Percentiles rank a stretch among this genome's conserved stretches.
phyloP scores from a whole-genome alignment of 257 asterid genomes.

The Solanum medicagineum region DNA sequence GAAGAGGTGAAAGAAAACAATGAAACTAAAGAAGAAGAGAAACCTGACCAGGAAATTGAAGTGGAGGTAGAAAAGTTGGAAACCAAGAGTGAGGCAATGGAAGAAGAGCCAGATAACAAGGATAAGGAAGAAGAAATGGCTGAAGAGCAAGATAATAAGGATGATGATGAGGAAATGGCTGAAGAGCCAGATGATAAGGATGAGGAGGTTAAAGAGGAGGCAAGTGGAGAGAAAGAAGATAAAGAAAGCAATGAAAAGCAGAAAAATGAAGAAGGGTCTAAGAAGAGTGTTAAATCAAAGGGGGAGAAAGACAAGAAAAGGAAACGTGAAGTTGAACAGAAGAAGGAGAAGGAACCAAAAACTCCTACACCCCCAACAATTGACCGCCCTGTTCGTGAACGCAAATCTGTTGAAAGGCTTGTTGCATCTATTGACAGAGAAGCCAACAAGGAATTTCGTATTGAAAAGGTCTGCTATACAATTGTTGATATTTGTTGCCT shows the following conservation, averaged over 20 bases:
- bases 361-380: constrained; percentile 42
- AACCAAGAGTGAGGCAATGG: background rate
- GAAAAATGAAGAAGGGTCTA: constrained; percentile 24
- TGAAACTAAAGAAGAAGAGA: background rate
- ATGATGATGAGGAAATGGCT: constrained; percentile 12
- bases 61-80: background rate
- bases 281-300: constrained; percentile 46
- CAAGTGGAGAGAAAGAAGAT: constrained; percentile 12
- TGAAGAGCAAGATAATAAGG: background rate
- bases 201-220: constrained; percentile 17
- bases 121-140: background rate
- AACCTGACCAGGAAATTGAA: background rate
- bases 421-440: constrained; percentile 78
- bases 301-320: constrained; percentile 19
- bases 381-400: constrained; percentile 89
- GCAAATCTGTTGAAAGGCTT: constrained; percentile 86
- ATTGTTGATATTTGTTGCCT: background rate
- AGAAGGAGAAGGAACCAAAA: constrained; percentile 38
- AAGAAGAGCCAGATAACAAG: background rate
- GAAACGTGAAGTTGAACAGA: constrained; percentile 26
- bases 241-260: constrained; percentile 25
- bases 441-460: constrained; percentile 39
- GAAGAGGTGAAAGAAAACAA: background rate
- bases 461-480: constrained; percentile 56
- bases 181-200: constrained; percentile 6